Conservation (phyloP, 2,329 filamentous ascomycete genomes). For the Tolypocladium capitatum region DNA sequence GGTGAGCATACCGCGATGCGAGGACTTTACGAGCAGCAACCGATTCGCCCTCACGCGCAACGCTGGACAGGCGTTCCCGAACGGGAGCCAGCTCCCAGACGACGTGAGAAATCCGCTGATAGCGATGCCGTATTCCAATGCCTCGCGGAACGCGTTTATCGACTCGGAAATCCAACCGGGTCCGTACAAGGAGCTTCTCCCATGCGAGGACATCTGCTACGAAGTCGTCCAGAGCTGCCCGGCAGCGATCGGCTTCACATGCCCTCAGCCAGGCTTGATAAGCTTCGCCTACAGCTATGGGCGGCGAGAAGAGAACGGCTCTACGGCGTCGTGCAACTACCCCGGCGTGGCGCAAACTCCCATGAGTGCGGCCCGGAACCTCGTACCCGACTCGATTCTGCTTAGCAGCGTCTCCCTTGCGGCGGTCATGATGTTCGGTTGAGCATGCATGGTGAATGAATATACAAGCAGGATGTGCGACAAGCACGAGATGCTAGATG, state of each 20-base stretch:
- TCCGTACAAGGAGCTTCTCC: slow-evolving; percentile 86
- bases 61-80: slow-evolving; percentile 54
- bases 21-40: slow-evolving; percentile 55
- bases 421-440: neutral
- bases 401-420: slow-evolving; percentile 3
- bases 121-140: slow-evolving; percentile 15
- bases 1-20: slow-evolving; percentile 82
- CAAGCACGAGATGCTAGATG: neutral
- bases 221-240: slow-evolving; percentile 78
- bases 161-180: slow-evolving; percentile 62
- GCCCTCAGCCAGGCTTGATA: slow-evolving; percentile 38
- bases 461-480: neutral
- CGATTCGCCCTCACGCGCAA: slow-evolving; percentile 45
- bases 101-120: slow-evolving; percentile 13
- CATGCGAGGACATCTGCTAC: slow-evolving; percentile 80
- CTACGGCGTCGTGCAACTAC: slow-evolving; percentile 22
- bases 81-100: slow-evolving; percentile 43
- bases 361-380: slow-evolving; percentile 6
- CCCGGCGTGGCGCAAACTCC: slow-evolving; percentile 22
- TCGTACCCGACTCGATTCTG: slow-evolving; percentile 8
- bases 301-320: slow-evolving; percentile 9
- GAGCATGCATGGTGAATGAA: neutral
- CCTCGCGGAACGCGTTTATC: slow-evolving; percentile 59
- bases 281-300: slow-evolving; percentile 25
- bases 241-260: slow-evolving; percentile 58